Evolutionary conservation across 2,329 filamentous ascomycete genomes (phyloP).

Genomic region (Clonostachys solani): DNA sequence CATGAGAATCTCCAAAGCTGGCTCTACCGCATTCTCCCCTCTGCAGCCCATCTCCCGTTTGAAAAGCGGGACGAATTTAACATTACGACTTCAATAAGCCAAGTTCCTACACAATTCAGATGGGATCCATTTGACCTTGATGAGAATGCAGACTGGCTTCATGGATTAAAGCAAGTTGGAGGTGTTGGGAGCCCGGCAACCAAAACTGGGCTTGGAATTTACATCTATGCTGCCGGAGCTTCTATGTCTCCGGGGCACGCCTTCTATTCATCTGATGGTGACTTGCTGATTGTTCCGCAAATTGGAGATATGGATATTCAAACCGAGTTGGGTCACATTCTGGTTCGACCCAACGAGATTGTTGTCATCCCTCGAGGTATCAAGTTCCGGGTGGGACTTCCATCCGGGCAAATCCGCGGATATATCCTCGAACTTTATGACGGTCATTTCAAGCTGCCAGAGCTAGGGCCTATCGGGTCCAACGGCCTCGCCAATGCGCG

Average conservation of each 20-base stretch:
- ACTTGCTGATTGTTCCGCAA: slow-evolving; percentile 73
- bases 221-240: slow-evolving; percentile 74
- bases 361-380: slow-evolving; percentile 71
- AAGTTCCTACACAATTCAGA: slow-evolving; percentile 70
- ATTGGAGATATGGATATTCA: slow-evolving; percentile 70
- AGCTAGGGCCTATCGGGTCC: slow-evolving; percentile 69
- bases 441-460: slow-evolving; percentile 67
- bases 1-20: slow-evolving; percentile 67
- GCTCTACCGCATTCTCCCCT: slow-evolving; percentile 67
- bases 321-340: slow-evolving; percentile 70
- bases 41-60: slow-evolving; percentile 54
- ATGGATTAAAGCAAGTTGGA: slow-evolving; percentile 63
- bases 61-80: slow-evolving; percentile 1
- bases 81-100: slow-evolving; percentile 13
- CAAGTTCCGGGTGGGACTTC: slow-evolving; percentile 65
- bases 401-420: slow-evolving; percentile 58
- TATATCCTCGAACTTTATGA: slow-evolving; percentile 75
- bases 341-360: slow-evolving; percentile 77
- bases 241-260: slow-evolving; percentile 72
- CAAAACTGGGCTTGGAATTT: slow-evolving; percentile 76
- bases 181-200: slow-evolving; percentile 75
- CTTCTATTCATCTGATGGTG: slow-evolving; percentile 82
- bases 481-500: slow-evolving; percentile 71
- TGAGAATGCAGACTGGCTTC: slow-evolving; percentile 44
- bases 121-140: slow-evolving; percentile 80